Base-by-base conservation (phyloP, 306 rosid species). In the Malus sylvestris region DNA sequence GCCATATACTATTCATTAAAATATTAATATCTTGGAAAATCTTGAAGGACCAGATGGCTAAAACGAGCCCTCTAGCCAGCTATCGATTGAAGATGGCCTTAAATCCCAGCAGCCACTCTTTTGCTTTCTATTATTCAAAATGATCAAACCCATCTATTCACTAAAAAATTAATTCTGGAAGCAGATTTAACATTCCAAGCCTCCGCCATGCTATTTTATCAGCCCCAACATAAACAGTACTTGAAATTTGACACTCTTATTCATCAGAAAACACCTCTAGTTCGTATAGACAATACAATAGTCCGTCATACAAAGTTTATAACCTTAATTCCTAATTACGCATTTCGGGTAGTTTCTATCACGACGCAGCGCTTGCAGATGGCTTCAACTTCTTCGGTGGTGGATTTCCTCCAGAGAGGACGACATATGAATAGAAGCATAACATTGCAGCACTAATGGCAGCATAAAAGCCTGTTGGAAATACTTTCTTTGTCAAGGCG, bases 361-460 rank as follows among this genome's bases (percentile, higher is more conserved):
- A 87, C 16, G 78, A 78, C 23, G 91, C 87, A 45, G 46, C 75
- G 82, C 78, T 86, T 62, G 87, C 84, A 72, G 92, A 82, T 52
- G 93, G 44, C 88, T 89, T 92, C 87, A 83, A 82, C 71, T 94
- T 94, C 90, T 92, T 94, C 20, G 98, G 95, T 46, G 98, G 96
- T 18, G 98, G 98, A 76, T 92, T 94, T 76, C 98, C 97, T 74
- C 98, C 97, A 1, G 91, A 77, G 42, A 86, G 72, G 73, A 94
- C 57, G 75, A 92, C 97, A 55, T 91, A 90, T 2, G 88, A 81
- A 78, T 94, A 94, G 82, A 94, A 94, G 88, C 95, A 88, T 27
- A 94, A 82, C 98, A 94, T 94, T 75, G 96, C 96, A 86, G 96
- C 92, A 76, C 97, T 89, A 59, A 90, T 78, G 72, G 78, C 82